Percentiles rank a stretch among this genome's conserved stretches.
These are phyloP conservation scores for Solanum infundibuliforme DNA, from an alignment of 257 asterid genomes.

Conservation along the genomic window DNA sequence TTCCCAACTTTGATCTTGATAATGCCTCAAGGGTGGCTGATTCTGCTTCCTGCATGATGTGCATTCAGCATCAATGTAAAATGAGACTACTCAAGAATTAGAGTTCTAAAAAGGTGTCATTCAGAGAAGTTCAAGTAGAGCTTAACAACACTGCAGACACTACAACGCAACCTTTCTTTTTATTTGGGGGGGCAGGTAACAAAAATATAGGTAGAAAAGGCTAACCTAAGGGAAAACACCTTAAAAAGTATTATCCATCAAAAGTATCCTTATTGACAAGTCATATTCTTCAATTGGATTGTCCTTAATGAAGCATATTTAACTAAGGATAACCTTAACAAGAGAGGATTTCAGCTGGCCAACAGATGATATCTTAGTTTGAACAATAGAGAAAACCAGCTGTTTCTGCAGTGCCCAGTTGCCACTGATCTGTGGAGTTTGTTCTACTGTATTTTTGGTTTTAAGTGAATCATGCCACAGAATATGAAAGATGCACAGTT, in stretches of 20 bases:
- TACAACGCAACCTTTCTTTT: not conserved
- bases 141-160: not conserved
- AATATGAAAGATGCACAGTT: not conserved
- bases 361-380: not conserved
- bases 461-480: not conserved
- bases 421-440: not conserved
- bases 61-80: not conserved
- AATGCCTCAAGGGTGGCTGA: slow-evolving; percentile 93
- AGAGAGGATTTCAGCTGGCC: not conserved
- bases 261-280: not conserved
- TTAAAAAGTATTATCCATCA: not conserved
- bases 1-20: slow-evolving; percentile 81
- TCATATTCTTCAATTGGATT: not conserved
- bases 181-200: not conserved
- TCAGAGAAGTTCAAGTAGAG: not conserved
- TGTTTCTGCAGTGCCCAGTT: not conserved
- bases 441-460: not conserved
- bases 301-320: not conserved
- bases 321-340: not conserved
- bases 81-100: not conserved
- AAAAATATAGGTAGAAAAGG: not conserved
- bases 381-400: not conserved
- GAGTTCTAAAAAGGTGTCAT: not conserved
- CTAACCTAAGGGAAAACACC: not conserved
- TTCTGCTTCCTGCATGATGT: slow-evolving; percentile 75